Conservation (phyloP, 495 filamentous ascomycete species). For the Penicillium cinerascens region DNA sequence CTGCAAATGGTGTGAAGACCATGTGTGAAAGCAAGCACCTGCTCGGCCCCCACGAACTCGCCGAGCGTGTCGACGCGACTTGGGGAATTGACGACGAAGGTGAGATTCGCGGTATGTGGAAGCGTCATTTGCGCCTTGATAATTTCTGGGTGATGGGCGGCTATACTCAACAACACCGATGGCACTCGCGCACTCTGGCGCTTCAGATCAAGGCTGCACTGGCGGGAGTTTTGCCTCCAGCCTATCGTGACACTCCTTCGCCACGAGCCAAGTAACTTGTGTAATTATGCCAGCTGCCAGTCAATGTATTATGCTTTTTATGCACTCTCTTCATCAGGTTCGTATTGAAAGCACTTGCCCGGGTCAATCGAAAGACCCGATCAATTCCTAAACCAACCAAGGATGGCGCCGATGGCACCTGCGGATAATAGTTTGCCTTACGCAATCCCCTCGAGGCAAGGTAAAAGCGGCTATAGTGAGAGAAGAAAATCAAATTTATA, state of each 20-base stretch:
- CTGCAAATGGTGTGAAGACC: background rate
- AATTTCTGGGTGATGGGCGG: conserved; percentile 40
- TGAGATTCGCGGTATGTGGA: conserved; percentile 36
- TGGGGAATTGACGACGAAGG: conserved; percentile 39
- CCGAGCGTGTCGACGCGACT: conserved; percentile 31
- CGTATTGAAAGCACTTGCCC: too few relatives aligned
- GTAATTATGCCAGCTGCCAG: background rate
- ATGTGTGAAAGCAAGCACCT: background rate
- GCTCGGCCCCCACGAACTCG: conserved; percentile 22
- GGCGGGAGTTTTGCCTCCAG: conserved; percentile 19
- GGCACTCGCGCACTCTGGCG: conserved; percentile 35
- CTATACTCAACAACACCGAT: conserved; percentile 28
- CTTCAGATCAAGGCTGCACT: conserved; percentile 31
- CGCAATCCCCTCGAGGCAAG: too few relatives aligned
- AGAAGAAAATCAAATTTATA: too few relatives aligned
- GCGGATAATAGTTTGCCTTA: too few relatives aligned
- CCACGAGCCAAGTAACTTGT: background rate
- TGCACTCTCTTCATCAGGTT: background rate
- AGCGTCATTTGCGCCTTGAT: conserved; percentile 28
- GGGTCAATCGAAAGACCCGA: too few relatives aligned
- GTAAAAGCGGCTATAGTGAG: too few relatives aligned
- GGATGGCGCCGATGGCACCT: too few relatives aligned
- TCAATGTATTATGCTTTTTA: background rate
- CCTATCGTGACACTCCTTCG: conserved; percentile 17
- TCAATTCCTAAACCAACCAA: too few relatives aligned